These are phyloP conservation scores for Umbellularia californica DNA, from an alignment of 164 flowering plant species.

Conservation along the genomic window DNA sequence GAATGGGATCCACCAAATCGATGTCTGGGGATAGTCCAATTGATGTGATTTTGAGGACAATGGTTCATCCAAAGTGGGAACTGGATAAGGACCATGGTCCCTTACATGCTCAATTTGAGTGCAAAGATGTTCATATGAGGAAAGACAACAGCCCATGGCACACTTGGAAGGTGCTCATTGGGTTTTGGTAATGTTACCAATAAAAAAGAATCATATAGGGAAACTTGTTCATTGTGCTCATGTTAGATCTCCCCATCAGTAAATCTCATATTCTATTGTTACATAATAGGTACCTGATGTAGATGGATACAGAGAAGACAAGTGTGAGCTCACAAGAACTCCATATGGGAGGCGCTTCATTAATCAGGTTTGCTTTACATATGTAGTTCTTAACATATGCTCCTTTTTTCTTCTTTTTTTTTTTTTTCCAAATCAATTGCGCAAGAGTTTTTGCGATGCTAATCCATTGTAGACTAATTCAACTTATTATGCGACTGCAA, in stretches of 20 bases:
- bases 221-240: not conserved
- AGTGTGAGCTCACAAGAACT: slow-evolving; percentile 88
- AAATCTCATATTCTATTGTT: not conserved
- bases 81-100: not conserved
- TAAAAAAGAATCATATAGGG: not conserved
- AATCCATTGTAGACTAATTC: not conserved
- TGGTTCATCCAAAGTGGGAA: not conserved
- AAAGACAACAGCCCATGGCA: too few species aligned
- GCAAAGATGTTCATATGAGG: too few species aligned
- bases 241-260: not conserved
- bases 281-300: slow-evolving; percentile 74
- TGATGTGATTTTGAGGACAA: not conserved
- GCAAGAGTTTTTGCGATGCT: not conserved
- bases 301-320: slow-evolving; percentile 51
- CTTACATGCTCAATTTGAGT: too few species aligned
- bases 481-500: not conserved
- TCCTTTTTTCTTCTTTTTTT: not conserved
- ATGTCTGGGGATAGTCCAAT: not conserved
- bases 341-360: slow-evolving; percentile 85
- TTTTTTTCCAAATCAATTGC: not conserved
- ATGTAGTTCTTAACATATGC: not conserved
- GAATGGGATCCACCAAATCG: not conserved
- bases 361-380: slow-evolving; percentile 44
- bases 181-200: too few species aligned
- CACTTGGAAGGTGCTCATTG: too few species aligned